phyloP scores from a whole-genome alignment of 2,329 filamentous ascomycete species.

The Colletotrichum liriopes region DNA sequence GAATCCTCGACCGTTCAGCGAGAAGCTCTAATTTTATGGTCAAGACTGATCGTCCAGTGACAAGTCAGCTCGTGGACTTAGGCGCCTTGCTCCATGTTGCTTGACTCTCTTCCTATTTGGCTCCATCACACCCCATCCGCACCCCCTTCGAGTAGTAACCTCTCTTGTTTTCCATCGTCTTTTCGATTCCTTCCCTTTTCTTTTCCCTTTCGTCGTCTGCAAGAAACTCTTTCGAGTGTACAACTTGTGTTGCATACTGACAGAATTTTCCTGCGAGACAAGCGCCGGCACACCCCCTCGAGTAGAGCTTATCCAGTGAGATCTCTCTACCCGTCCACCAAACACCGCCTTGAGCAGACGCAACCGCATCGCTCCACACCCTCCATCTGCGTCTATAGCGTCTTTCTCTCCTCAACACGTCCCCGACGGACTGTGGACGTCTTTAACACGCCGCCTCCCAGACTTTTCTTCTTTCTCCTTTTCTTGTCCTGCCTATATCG shows the following conservation, averaged over 20 bases:
- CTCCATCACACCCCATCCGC: constrained; percentile 54
- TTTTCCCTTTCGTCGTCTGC: constrained; percentile 40
- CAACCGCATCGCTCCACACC: constrained; percentile 45
- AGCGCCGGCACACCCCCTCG: constrained; percentile 52
- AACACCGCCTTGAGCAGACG: constrained; percentile 37
- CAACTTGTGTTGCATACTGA: constrained; percentile 19
- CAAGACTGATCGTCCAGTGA: constrained; percentile 58
- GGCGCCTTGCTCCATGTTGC: constrained; percentile 58
- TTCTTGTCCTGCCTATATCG: constrained; percentile 30
- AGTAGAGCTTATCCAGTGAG: constrained; percentile 37
- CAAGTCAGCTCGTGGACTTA: constrained; percentile 58
- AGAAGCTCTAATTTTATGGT: constrained; percentile 61
- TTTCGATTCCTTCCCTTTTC: constrained; percentile 44
- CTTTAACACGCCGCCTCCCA: constrained; percentile 41
- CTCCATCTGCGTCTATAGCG: constrained; percentile 49
- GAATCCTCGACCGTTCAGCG: constrained; percentile 38
- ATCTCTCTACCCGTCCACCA: constrained; percentile 39
- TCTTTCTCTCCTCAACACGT: constrained; percentile 37
- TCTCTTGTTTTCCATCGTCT: constrained; percentile 45
- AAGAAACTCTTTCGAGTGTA: constrained; percentile 18
- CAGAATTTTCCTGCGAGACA: constrained; percentile 52
- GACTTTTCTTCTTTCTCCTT: constrained; percentile 27
- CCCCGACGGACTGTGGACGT: constrained; percentile 41
- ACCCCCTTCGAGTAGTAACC: constrained; percentile 41
- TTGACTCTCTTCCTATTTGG: constrained; percentile 55